A percentile compares a stretch with the other conserved stretches of the same genome.
phyloP scores from a whole-genome alignment of 2,329 filamentous ascomycete species.

The Podosphaera xanthii region DNA sequence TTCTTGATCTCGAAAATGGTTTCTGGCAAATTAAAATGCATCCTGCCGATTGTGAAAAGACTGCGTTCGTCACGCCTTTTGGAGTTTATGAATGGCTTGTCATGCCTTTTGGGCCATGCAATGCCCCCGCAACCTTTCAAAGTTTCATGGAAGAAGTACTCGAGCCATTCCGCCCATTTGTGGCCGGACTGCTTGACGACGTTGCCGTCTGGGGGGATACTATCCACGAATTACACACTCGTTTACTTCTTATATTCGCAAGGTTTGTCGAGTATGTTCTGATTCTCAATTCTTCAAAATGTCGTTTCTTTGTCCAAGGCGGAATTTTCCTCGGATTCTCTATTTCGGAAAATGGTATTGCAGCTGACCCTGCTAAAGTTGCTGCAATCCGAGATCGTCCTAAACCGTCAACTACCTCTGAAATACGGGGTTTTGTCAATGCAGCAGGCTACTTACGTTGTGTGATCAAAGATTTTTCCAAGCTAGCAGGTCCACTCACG shows the following conservation, averaged over 20 bases:
- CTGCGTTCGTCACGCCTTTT: background rate
- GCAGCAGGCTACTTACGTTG: background rate
- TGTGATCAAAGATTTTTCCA: background rate
- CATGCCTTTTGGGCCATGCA: no score
- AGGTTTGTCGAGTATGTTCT: background rate
- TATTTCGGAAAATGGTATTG: background rate
- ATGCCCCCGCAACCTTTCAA: no score
- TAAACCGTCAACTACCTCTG: background rate
- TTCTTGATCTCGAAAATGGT: background rate
- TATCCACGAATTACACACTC: fast-evolving
- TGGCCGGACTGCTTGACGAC: background rate
- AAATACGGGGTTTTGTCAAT: background rate
- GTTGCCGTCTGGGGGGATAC: background rate
- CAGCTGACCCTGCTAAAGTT: background rate
- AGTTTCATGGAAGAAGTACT: background rate
- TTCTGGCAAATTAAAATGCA: background rate
- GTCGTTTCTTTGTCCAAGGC: background rate
- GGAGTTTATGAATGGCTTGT: background rate
- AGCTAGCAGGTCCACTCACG: background rate
- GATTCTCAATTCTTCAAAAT: background rate
- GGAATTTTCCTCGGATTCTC: background rate
- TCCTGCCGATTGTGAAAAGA: background rate
- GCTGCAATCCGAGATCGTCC: background rate
- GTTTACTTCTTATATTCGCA: no score
- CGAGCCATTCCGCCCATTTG: background rate